A percentile compares a stretch with the other conserved stretches of the same genome.
These are phyloP conservation scores for Aquanectria penicillioides DNA, from an alignment of 2,329 filamentous ascomycete species.

Conservation along the genomic window DNA sequence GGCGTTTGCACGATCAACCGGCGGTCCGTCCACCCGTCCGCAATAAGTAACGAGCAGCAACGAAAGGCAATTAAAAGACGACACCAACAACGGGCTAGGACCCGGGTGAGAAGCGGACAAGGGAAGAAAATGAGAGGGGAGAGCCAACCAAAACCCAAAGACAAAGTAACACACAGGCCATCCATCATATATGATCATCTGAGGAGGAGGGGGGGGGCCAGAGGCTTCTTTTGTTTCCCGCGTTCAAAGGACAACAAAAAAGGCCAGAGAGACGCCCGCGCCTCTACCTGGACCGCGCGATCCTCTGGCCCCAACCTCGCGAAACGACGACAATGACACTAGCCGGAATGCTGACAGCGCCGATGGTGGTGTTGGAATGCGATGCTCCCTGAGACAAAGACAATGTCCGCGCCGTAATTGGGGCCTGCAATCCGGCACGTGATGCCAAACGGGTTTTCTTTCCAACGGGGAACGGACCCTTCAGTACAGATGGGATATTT, in stretches of 20 bases:
- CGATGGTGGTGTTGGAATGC: constrained; percentile 45
- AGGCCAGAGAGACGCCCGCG: constrained; percentile 12
- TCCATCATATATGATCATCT: constrained; percentile 21
- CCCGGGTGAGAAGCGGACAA: background rate
- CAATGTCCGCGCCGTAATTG: constrained; percentile 43
- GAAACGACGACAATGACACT: constrained; percentile 48
- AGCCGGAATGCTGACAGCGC: constrained; percentile 41
- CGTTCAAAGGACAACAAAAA: constrained; percentile 4
- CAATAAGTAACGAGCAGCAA: constrained; percentile 21
- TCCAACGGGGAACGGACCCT: background rate
- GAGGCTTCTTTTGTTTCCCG: constrained; percentile 18
- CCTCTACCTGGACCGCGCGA: constrained; percentile 29
- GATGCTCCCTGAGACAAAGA: constrained; percentile 49
- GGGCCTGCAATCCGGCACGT: constrained; percentile 15
- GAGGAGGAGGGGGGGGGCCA: background rate
- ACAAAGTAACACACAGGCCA: constrained; percentile 24
- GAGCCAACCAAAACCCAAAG: background rate
- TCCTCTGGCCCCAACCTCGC: constrained; percentile 42
- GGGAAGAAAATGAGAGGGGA: background rate
- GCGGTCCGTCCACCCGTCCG: constrained; percentile 29
- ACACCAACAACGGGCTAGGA: background rate
- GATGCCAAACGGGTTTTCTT: constrained; percentile 15
- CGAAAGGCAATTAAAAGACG: background rate
- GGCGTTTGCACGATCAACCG: constrained; percentile 32
- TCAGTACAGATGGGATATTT: too few species aligned